These are phyloP conservation scores for Globisporangium alternatum DNA, from an alignment of 352 stramenopile species.

Conservation along the genomic window DNA sequence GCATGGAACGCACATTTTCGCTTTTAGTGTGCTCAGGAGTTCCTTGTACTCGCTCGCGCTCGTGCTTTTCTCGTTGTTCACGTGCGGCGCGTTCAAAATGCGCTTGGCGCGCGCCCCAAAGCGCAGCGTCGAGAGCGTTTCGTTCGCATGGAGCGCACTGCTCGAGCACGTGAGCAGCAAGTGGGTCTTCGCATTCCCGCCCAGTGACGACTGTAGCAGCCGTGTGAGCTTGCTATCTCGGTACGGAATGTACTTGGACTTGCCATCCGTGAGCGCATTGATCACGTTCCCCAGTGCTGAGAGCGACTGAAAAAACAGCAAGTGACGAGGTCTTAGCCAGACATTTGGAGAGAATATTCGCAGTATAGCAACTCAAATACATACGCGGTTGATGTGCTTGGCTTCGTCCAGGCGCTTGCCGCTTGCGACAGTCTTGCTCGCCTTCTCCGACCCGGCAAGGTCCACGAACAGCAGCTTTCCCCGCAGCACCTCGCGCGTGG, in stretches of 20 bases:
- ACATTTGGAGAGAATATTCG: too few relatives aligned
- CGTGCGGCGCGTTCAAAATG: conserved; percentile 63
- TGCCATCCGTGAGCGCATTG: conserved; percentile 49
- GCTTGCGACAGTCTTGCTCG: conserved; percentile 47
- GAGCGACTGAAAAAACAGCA: conserved; percentile 40
- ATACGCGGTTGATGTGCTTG: conserved; percentile 72
- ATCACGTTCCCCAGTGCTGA: conserved; percentile 73
- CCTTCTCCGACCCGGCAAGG: conserved; percentile 67
- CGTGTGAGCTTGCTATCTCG: conserved; percentile 89
- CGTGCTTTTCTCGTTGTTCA: conserved; percentile 60
- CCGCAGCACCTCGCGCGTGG: conserved; percentile 4
- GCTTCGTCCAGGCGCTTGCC: conserved; percentile 61
- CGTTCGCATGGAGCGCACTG: conserved; percentile 35
- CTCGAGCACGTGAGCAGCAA: conserved; percentile 69
- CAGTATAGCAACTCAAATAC: background rate
- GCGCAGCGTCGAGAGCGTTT: conserved; percentile 87
- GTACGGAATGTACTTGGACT: conserved; percentile 62
- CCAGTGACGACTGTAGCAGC: conserved; percentile 83
- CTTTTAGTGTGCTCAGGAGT: conserved; percentile 45
- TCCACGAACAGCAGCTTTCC: conserved; percentile 59
- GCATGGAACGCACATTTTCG: conserved; percentile 42
- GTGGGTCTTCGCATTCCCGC: conserved; percentile 86
- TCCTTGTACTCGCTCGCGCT: conserved; percentile 19
- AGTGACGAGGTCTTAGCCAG: background rate
- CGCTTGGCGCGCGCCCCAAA: conserved; percentile 88